Percentiles rank a stretch among this genome's conserved stretches.
These are phyloP conservation scores for Myriosclerotinia duriaeana DNA, from an alignment of 2,329 filamentous ascomycete genomes.

Conservation along the genomic window DNA sequence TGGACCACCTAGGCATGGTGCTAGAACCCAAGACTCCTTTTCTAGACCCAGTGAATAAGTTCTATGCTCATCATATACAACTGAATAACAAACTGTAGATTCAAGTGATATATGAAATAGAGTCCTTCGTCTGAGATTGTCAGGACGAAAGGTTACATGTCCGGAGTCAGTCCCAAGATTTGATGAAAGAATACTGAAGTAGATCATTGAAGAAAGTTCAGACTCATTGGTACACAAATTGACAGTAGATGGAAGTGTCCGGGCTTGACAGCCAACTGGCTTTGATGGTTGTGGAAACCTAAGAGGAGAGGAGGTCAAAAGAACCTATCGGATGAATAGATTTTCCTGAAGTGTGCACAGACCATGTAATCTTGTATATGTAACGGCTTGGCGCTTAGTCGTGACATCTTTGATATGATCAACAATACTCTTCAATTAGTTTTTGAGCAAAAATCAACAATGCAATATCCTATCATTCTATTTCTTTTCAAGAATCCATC, in stretches of 20 bases:
- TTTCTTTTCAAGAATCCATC: too few relatives aligned
- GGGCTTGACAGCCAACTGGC: too few relatives aligned
- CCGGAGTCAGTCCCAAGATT: neutral
- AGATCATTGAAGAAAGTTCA: neutral
- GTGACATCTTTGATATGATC: too few relatives aligned
- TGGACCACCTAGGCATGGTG: neutral
- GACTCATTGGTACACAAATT: too few relatives aligned
- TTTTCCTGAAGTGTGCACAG: neutral
- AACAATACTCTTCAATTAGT: too few relatives aligned
- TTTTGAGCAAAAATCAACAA: too few relatives aligned
- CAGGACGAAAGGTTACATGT: neutral
- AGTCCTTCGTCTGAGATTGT: neutral
- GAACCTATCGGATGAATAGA: constrained; percentile 14
- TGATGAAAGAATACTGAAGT: neutral
- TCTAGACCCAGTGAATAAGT: neutral
- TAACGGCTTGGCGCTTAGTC: too few relatives aligned
- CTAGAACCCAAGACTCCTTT: too few relatives aligned
- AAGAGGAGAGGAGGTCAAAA: neutral
- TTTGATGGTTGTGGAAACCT: neutral
- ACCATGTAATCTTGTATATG: neutral
- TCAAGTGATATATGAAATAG: neutral
- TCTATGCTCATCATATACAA: neutral
- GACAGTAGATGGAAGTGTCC: neutral
- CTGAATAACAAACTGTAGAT: neutral
- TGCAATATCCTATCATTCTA: too few relatives aligned